phyloP scores from a whole-genome alignment of 768 basidiomycete genomes.

The Cubamyces lactineus region DNA sequence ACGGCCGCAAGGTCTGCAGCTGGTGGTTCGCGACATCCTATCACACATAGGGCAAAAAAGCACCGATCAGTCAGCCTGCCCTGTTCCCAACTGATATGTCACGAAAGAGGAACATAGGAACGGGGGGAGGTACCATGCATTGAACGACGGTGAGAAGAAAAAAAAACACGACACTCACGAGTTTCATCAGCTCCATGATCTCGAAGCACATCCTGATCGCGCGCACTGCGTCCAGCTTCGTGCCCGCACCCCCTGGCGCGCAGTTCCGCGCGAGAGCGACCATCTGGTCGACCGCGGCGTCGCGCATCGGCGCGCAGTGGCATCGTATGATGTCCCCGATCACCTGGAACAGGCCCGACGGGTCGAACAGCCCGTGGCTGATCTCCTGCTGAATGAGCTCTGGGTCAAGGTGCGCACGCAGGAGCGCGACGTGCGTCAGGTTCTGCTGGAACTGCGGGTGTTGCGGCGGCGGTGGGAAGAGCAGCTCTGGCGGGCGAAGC shows the following conservation, averaged over 20 bases:
- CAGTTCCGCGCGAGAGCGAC: constrained; percentile 66
- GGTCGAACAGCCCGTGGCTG: constrained; percentile 74
- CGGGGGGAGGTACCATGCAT: too few species aligned
- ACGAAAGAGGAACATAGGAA: too few species aligned
- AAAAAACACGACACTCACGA: constrained; percentile 57
- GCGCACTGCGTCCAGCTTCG: constrained; percentile 64
- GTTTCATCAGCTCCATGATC: constrained; percentile 93
- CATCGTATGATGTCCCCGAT: constrained; percentile 84
- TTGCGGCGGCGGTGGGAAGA: constrained; percentile 60
- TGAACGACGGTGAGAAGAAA: background rate
- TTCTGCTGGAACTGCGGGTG: constrained; percentile 65
- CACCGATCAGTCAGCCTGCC: background rate
- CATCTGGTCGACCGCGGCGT: constrained; percentile 83
- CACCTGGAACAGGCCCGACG: constrained; percentile 73
- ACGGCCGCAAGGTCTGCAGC: constrained; percentile 89
- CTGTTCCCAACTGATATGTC: too few species aligned
- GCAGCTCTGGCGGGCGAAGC: constrained; percentile 48
- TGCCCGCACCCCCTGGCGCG: constrained; percentile 56
- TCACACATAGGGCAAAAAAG: constrained; percentile 4
- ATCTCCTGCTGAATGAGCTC: constrained; percentile 83
- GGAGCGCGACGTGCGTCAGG: constrained; percentile 63
- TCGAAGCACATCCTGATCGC: constrained; percentile 86
- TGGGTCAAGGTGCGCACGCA: constrained; percentile 81
- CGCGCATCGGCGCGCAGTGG: constrained; percentile 94
- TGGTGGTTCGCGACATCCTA: constrained; percentile 98